These are phyloP conservation scores for Salix udensis DNA, from an alignment of 345 rosid genomes.

Conservation along the genomic window DNA sequence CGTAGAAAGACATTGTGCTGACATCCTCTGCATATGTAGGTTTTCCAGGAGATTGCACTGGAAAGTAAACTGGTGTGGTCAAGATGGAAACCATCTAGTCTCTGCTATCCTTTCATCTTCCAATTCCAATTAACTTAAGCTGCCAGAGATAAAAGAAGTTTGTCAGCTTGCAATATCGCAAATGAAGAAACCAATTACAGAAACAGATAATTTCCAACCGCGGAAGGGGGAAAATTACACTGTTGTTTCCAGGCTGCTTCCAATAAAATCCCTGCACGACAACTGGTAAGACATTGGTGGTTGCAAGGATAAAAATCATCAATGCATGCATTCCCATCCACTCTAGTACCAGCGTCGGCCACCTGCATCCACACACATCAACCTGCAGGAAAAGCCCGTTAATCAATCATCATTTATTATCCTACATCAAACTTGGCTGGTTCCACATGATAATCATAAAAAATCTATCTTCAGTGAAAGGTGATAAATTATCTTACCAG, in stretches of 20 bases:
- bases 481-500: constrained; percentile 43
- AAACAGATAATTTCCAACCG: not conserved
- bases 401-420: not conserved
- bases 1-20: not conserved
- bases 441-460: not conserved
- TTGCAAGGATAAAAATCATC: constrained; percentile 52
- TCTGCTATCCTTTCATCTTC: constrained; percentile 21
- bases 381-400: constrained; percentile 35
- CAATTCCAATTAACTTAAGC: constrained; percentile 45
- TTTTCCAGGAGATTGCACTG: too few relatives aligned
- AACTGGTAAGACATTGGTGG: constrained; percentile 63
- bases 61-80: not conserved
- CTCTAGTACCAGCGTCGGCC: constrained; percentile 46
- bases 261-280: constrained; percentile 77
- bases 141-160: constrained; percentile 18
- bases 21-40: not conserved
- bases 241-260: constrained; percentile 62
- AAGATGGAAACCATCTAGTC: not conserved
- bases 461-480: not conserved
- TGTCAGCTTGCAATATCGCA: not conserved
- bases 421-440: not conserved
- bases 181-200: not conserved
- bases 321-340: constrained; percentile 89
- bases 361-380: constrained; percentile 54
- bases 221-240: constrained; percentile 32